Evolutionary conservation across 2,329 filamentous ascomycete genomes (phyloP), one percentile per base, ranked within the genome.

Genomic region (Pestalotiopsis sp.): DNA sequence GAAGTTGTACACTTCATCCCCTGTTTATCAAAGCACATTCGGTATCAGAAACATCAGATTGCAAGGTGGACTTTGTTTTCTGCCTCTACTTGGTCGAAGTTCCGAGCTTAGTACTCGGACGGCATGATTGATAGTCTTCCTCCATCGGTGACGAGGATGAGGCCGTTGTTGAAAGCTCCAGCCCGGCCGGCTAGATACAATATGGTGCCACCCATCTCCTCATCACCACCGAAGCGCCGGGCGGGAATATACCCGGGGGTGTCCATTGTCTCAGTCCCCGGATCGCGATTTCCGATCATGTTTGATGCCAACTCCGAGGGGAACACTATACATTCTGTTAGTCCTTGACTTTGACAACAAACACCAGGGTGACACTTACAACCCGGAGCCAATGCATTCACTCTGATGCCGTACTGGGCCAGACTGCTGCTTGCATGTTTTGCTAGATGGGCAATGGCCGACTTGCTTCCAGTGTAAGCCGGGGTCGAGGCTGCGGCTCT

Each of bases 141-240:
- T 14, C 77, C 77, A 58, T 78, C 76, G 11, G 65, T 70, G 9
- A 78, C 69, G 4, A 77, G 69, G n/a, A 78, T 70, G 13, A 75
- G 59, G 2, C 76, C 75, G 52, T 77, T 78, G 64, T 73, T 75
- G 65, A 69, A 78, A 60, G 75, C 70, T 5, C 77, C 75, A 13
- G 76, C 76, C 45, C 73, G 73, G 49, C 75, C 75, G 2, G 75
- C 75, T n/a, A 78, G 68, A 64, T 78, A 77, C 5, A 78, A 70
- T 9, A 75, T 57, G 7, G 69, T 71, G 2, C 77, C 76, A 9
- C 70, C 73, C 75, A 77, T 78, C 20, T 78, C 76, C 66, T 78
- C 74, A 12, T 76, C 73, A 9, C 70, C 68, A 31, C 76, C 76
- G 31, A 75, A 77, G 6, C 74, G 74, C 9, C 72, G 71, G 13